Conservation (phyloP, 306 rosid genomes). For the Hippophae gyantsensis region DNA sequence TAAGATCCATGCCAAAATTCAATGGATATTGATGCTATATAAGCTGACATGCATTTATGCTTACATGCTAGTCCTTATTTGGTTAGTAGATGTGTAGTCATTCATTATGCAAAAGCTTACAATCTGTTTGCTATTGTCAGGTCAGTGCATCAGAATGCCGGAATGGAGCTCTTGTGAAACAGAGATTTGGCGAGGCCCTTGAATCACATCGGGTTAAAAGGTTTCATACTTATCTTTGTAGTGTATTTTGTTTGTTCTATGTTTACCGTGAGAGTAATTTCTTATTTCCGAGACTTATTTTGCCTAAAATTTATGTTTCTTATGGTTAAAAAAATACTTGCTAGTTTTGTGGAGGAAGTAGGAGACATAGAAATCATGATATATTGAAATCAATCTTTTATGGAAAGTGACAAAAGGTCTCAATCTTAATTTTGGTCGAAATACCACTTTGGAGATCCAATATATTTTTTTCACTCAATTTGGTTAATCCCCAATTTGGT, state of each 20-base stretch:
- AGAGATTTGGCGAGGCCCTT: slow-evolving; percentile 58
- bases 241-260: neutral
- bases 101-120: slow-evolving; percentile 6
- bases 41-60: too few relatives aligned
- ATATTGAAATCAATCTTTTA: neutral
- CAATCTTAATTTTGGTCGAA: too few relatives aligned
- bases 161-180: slow-evolving; percentile 58
- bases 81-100: slow-evolving; percentile 1
- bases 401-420: too few relatives aligned
- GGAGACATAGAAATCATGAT: neutral
- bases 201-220: slow-evolving; percentile 46
- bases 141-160: slow-evolving; percentile 70
- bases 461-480: too few relatives aligned
- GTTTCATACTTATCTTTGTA: slow-evolving; percentile 25
- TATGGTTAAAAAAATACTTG: neutral
- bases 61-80: too few relatives aligned
- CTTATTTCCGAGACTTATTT: neutral
- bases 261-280: neutral
- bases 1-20: too few relatives aligned
- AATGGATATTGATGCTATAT: too few relatives aligned
- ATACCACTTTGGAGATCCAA: too few relatives aligned
- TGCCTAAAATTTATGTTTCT: neutral
- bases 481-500: too few relatives aligned
- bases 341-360: neutral
- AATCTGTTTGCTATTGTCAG: slow-evolving; percentile 23